Percentiles rank a stretch among this genome's conserved stretches.
Conservation (phyloP, 1,284 basidiomycete species). For the Fistulina hepatica region DNA sequence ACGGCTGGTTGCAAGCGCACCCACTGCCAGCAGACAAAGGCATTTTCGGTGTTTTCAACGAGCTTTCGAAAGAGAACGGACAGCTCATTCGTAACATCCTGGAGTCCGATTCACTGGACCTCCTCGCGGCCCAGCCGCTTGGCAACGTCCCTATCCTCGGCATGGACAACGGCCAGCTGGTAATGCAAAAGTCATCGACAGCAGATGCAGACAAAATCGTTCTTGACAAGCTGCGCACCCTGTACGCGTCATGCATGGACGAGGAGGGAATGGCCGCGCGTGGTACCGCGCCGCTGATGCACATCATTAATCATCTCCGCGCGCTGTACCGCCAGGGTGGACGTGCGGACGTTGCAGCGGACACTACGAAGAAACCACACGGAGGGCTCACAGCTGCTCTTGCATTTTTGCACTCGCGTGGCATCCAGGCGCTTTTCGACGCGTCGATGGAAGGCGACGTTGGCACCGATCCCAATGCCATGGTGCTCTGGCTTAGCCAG, state of each 20-base stretch:
- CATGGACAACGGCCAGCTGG: conserved; percentile 14
- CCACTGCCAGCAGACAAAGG: conserved; percentile 81
- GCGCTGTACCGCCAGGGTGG: conserved; percentile 45
- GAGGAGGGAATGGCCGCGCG: conserved; percentile 54
- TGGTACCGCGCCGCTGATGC: conserved; percentile 50
- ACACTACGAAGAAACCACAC: conserved; percentile 18
- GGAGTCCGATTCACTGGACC: conserved; percentile 27
- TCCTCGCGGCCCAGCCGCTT: too few species aligned
- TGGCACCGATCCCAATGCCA: conserved; percentile 79
- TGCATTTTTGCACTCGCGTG: conserved; percentile 79
- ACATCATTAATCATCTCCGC: conserved; percentile 46
- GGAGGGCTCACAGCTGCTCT: conserved; percentile 68
- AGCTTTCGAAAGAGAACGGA: conserved; percentile 51
- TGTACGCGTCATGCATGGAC: conserved; percentile 81
- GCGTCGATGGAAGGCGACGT: conserved; percentile 82
- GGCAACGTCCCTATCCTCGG: too few species aligned
- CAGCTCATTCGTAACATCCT: conserved; percentile 54
- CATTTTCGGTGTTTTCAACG: conserved; percentile 52
- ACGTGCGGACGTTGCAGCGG: conserved; percentile 24
- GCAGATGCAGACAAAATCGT: too few species aligned
- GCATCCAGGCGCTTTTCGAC: conserved; percentile 68
- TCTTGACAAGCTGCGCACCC: conserved; percentile 67
- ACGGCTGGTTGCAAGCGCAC: conserved; percentile 74
- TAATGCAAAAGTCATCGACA: conserved; percentile 41
- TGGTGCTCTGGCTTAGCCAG: conserved; percentile 83